A percentile compares a stretch with the other conserved stretches of the same genome.
Conservation (phyloP, 78 protist genomes). For the Dictyostelium intermedium region DNA sequence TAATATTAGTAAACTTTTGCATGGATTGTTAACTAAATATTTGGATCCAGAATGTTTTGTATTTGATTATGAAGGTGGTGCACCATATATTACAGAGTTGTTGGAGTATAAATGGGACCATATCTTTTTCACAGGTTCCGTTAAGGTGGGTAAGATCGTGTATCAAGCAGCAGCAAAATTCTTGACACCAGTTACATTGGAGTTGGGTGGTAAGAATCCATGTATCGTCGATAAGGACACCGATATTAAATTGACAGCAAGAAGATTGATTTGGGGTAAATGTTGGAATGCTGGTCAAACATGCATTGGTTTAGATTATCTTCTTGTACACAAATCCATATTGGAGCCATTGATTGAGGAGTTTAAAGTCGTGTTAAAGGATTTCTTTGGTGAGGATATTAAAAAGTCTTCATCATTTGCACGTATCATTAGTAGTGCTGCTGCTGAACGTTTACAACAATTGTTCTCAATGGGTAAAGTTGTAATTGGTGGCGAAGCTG, state of each 20-base stretch:
- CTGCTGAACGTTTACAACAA: slow-evolving; percentile 17
- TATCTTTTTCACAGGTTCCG: slow-evolving; percentile 89
- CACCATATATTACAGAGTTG: slow-evolving; percentile 65
- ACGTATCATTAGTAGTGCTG: slow-evolving; percentile 48
- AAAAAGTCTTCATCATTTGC: slow-evolving; percentile 29
- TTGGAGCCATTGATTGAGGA: slow-evolving; percentile 45
- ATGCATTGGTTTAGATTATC: slow-evolving; percentile 85
- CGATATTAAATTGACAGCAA: slow-evolving; percentile 79
- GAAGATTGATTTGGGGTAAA: slow-evolving; percentile 79
- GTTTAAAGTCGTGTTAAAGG: slow-evolving; percentile 26
- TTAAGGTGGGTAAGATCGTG: slow-evolving; percentile 83
- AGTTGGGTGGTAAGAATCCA: slow-evolving; percentile 97
- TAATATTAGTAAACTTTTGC: slow-evolving; percentile 28
- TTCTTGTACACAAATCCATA: slow-evolving; percentile 52
- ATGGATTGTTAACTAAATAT: slow-evolving; percentile 46
- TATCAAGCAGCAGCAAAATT: slow-evolving; percentile 85
- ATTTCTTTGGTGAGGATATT: slow-evolving; percentile 61
- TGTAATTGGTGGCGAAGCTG: slow-evolving; percentile 81
- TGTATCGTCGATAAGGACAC: slow-evolving; percentile 80
- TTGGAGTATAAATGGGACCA: slow-evolving; percentile 83
- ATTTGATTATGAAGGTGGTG: slow-evolving; percentile 70
- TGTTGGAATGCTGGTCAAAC: slow-evolving; percentile 94
- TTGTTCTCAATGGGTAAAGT: slow-evolving; percentile 69
- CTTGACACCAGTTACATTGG: slow-evolving; percentile 94
- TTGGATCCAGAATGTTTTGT: slow-evolving; percentile 51